Conservation (phyloP, 768 basidiomycete species). For the Boletus coccyginus region DNA sequence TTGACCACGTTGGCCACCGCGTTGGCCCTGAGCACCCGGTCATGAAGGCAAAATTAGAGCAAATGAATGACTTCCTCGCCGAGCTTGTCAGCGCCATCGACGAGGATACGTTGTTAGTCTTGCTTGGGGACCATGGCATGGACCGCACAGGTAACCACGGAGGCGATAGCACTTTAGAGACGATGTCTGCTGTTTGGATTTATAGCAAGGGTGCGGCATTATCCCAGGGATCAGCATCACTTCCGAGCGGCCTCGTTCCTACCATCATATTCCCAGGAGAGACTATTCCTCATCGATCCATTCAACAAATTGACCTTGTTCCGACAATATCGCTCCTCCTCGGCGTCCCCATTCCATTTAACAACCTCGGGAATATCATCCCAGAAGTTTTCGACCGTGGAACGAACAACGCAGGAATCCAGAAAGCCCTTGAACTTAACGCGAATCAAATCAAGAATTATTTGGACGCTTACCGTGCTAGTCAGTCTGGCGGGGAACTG, state of each 20-base stretch:
- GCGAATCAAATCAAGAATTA: slow-evolving; percentile 73
- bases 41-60: slow-evolving; percentile 81
- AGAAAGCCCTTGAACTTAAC: slow-evolving; percentile 66
- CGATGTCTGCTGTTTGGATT: slow-evolving; percentile 84
- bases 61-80: slow-evolving; percentile 81
- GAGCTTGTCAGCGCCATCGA: slow-evolving; percentile 74
- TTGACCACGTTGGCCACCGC: slow-evolving; percentile 95
- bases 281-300: slow-evolving; percentile 49
- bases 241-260: slow-evolving; percentile 53
- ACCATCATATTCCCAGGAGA: slow-evolving; percentile 61
- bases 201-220: slow-evolving; percentile 76
- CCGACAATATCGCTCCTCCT: slow-evolving; percentile 87
- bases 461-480: slow-evolving; percentile 71
- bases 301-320: slow-evolving; percentile 93
- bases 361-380: slow-evolving; percentile 88
- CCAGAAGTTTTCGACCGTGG: slow-evolving; percentile 82
- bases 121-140: slow-evolving; percentile 98
- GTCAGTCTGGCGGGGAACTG: slow-evolving; percentile 70
- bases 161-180: slow-evolving; percentile 84
- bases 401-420: slow-evolving; percentile 36
- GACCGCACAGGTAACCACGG: slow-evolving; percentile 93
- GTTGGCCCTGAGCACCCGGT: slow-evolving; percentile 85
- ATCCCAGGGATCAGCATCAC: slow-evolving; percentile 27
- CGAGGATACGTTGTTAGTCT: slow-evolving; percentile 85
- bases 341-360: slow-evolving; percentile 92